Conservation (phyloP, 2,329 filamentous ascomycete genomes). For the Pseudogymnoascus sp. region DNA sequence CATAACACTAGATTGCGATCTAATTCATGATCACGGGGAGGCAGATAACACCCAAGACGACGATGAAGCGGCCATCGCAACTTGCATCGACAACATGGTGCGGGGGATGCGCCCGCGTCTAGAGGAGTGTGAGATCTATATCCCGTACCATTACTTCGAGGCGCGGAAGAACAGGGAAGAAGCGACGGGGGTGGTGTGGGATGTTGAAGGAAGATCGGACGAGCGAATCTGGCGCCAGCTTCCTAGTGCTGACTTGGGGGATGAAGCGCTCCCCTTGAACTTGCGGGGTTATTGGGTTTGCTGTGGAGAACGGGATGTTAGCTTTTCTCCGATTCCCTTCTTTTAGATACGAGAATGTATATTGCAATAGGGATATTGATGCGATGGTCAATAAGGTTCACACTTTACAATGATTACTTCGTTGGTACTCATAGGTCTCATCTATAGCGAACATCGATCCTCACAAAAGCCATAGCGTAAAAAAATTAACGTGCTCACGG, state of each 20-base stretch:
- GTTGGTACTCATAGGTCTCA: too few species aligned
- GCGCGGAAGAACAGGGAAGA: neutral
- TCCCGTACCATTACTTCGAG: neutral
- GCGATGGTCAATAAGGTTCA: too few species aligned
- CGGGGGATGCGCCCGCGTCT: neutral
- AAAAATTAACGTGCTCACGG: neutral
- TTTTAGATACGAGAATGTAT: too few species aligned
- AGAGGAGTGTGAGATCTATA: neutral
- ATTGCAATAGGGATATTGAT: too few species aligned
- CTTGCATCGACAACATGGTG: neutral
- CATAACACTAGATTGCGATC: neutral
- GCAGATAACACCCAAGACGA: neutral
- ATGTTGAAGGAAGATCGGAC: neutral
- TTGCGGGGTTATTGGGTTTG: neutral
- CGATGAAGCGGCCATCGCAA: neutral
- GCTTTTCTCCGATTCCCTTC: neutral
- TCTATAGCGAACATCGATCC: too few species aligned
- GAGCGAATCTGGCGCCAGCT: neutral
- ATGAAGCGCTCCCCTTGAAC: neutral
- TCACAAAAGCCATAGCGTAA: neutral
- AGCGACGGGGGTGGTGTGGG: neutral
- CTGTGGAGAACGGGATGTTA: neutral
- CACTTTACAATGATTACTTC: too few species aligned
- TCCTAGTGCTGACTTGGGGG: neutral
- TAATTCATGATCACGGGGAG: neutral